These are phyloP conservation scores for Neurospora terricola DNA, from an alignment of 495 filamentous ascomycete species.

Conservation along the genomic window DNA sequence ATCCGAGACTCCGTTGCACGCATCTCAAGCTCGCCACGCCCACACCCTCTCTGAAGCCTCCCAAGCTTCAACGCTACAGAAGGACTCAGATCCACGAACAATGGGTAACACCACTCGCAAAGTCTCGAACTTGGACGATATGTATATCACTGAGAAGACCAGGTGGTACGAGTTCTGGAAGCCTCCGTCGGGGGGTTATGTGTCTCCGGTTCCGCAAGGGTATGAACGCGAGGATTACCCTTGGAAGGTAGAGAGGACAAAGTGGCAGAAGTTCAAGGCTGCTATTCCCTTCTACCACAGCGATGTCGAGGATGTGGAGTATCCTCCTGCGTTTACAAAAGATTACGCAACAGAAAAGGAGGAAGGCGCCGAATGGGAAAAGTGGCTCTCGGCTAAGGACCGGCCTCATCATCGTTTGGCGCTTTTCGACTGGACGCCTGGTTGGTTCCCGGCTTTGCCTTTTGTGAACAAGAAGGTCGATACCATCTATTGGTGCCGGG, in stretches of 20 bases:
- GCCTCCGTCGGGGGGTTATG: conserved; percentile 40
- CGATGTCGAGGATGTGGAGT: conserved; percentile 40
- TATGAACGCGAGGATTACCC: conserved; percentile 31
- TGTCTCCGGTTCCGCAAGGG: conserved; percentile 42
- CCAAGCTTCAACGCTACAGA: conserved; percentile 22
- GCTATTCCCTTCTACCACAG: conserved; percentile 28
- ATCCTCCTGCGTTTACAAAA: conserved; percentile 61
- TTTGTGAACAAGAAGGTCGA: conserved; percentile 86
- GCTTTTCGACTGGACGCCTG: conserved; percentile 57
- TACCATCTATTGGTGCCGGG: conserved; percentile 84
- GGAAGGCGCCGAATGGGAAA: conserved; percentile 70
- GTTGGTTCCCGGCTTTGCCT: conserved; percentile 70
- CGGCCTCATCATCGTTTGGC: conserved; percentile 80
- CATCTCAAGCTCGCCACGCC: conserved; percentile 18
- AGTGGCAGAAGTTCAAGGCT: conserved; percentile 35
- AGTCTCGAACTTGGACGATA: conserved; percentile 31
- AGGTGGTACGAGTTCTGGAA: conserved; percentile 48
- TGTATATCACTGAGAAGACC: conserved; percentile 30
- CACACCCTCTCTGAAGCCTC: conserved; percentile 25
- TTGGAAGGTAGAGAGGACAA: conserved; percentile 31
- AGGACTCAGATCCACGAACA: conserved; percentile 18
- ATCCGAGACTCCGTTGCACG: conserved; percentile 17
- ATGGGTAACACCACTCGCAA: conserved; percentile 37
- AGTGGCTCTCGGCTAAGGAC: conserved; percentile 69
- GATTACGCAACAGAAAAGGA: conserved; percentile 54